phyloP scores from a whole-genome alignment of 495 filamentous ascomycete species.

The Aspergillus steynii region DNA sequence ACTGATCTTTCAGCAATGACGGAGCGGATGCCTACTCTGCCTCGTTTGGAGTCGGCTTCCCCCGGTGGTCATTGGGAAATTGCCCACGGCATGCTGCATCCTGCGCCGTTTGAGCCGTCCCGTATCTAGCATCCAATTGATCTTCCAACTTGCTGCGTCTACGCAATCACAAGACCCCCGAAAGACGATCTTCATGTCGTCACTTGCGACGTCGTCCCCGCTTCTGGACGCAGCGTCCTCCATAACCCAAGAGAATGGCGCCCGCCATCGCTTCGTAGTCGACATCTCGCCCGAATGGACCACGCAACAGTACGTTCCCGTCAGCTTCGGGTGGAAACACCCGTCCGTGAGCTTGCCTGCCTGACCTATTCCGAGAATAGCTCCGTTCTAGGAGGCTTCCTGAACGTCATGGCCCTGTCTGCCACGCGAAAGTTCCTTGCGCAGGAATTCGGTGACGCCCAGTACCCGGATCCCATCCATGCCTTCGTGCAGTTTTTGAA shows the following conservation, averaged over 20 bases:
- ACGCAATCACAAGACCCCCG: neutral
- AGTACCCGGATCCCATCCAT: slow-evolving; percentile 24
- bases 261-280: slow-evolving; percentile 15
- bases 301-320: slow-evolving; percentile 23
- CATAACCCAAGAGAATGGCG: slow-evolving; percentile 14
- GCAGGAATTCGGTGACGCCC: slow-evolving; percentile 9
- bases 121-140: neutral
- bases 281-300: slow-evolving; percentile 24
- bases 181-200: neutral
- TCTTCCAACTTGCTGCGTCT: neutral
- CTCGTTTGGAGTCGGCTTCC: neutral
- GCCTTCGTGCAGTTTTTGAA: slow-evolving; percentile 25
- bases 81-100: neutral
- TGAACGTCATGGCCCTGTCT: slow-evolving; percentile 21
- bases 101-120: neutral
- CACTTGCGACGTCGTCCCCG: neutral
- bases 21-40: neutral
- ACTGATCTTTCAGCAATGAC: neutral
- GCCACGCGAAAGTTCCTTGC: slow-evolving; percentile 16
- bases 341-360: neutral
- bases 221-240: slow-evolving; percentile 19
- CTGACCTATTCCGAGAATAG: slow-evolving; percentile 13
- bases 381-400: slow-evolving; percentile 25
- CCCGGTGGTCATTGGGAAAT: neutral
- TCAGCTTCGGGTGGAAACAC: neutral